Conservation (phyloP, 208 protist genomes). For the Leishmania tarentolae region DNA sequence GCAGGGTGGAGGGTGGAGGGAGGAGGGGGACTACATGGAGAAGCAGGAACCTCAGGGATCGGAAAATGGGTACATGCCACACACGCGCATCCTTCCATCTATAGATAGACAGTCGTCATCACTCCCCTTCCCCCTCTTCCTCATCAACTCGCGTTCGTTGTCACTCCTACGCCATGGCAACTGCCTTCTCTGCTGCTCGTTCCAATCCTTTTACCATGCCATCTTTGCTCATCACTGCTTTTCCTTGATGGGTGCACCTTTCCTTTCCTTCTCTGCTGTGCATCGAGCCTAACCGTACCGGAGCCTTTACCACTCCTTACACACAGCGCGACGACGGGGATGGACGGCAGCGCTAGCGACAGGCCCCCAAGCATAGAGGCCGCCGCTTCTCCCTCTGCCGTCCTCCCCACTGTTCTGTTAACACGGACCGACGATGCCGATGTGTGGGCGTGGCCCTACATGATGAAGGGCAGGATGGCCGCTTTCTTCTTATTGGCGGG, state of each 20-base stretch:
- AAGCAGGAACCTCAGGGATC: background rate
- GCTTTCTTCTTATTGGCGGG: conserved; percentile 73
- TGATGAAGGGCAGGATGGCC: conserved; percentile 85
- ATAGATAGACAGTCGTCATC: background rate
- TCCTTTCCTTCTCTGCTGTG: background rate
- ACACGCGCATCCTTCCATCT: background rate
- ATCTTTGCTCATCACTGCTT: background rate
- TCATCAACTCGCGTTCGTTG: background rate
- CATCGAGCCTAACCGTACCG: no score
- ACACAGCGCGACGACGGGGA: background rate
- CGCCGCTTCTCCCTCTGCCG: background rate
- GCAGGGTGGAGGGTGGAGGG: background rate
- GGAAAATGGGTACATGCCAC: background rate
- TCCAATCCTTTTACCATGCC: background rate
- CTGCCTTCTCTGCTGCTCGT: background rate
- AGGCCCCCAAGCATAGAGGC: background rate
- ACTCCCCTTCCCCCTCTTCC: background rate
- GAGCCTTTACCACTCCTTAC: background rate
- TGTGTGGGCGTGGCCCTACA: conserved; percentile 28
- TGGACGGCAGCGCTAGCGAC: background rate
- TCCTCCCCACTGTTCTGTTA: background rate
- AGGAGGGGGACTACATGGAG: background rate
- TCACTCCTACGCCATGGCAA: background rate
- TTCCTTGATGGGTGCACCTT: background rate
- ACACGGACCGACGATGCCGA: background rate